A percentile compares a stretch with the other conserved stretches of the same genome.
Conservation (phyloP, 1,284 basidiomycete genomes). For the Fomitopsis pinicola region DNA sequence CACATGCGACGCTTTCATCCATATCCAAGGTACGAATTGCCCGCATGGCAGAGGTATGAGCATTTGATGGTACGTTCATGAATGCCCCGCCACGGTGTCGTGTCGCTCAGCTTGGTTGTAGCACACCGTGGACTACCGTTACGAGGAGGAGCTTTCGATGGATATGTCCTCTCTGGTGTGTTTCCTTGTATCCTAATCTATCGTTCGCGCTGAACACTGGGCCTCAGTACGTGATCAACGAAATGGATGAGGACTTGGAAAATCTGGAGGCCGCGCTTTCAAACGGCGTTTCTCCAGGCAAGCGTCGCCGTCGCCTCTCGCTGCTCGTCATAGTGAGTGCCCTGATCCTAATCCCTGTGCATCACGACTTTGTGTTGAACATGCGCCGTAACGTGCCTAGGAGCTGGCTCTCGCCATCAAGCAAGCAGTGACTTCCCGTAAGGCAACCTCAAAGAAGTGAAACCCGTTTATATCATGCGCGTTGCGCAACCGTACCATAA, state of each 20-base stretch:
- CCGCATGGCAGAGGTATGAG: not conserved
- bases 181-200: not conserved
- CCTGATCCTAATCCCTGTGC: not conserved
- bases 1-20: not conserved
- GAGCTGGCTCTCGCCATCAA: not conserved
- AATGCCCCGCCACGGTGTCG: not conserved
- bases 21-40: not conserved
- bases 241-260: not conserved
- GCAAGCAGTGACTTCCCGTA: not conserved
- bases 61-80: not conserved
- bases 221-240: not conserved
- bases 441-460: not conserved
- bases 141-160: not conserved
- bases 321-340: not conserved
- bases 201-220: too few species aligned
- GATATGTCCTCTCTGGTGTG: not conserved
- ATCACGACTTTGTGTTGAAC: not conserved
- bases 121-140: not conserved
- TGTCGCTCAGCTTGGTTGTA: not conserved
- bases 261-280: not conserved
- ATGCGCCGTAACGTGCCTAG: not conserved
- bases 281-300: not conserved
- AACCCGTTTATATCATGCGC: not conserved
- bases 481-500: not conserved
- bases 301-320: not conserved